These are phyloP conservation scores for Pythium brachiatum DNA, from an alignment of 352 stramenopile genomes.

Conservation along the genomic window DNA sequence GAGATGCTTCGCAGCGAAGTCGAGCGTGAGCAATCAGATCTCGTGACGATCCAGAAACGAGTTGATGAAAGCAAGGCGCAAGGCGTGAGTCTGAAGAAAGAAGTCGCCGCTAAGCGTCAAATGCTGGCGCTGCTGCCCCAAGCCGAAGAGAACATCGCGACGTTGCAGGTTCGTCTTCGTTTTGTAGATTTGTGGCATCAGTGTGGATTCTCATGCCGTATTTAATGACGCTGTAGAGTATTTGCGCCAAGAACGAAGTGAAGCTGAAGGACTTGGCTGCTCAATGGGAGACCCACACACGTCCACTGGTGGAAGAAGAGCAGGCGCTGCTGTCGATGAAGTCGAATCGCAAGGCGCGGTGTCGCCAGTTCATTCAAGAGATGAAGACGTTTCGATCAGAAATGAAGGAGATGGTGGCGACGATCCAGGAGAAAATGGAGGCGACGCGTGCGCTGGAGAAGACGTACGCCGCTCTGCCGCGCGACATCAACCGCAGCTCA, in stretches of 20 bases:
- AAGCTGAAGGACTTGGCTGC: slow-evolving; percentile 49
- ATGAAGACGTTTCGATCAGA: slow-evolving; percentile 63
- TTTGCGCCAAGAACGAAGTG: slow-evolving; percentile 48
- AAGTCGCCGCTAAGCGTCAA: slow-evolving; percentile 49
- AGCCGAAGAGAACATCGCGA: slow-evolving; percentile 61
- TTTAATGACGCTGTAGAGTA: slow-evolving; percentile 19
- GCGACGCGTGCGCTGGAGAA: slow-evolving; percentile 51
- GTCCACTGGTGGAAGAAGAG: slow-evolving; percentile 49
- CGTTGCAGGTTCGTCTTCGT: slow-evolving; percentile 40
- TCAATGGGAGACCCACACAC: slow-evolving; percentile 55
- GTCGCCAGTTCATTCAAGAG: slow-evolving; percentile 57
- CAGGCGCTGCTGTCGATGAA: slow-evolving; percentile 39
- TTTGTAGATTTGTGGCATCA: background rate
- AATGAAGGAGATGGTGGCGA: slow-evolving; percentile 57
- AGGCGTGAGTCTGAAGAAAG: slow-evolving; percentile 39
- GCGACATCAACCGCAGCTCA: slow-evolving; percentile 63
- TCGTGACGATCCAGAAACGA: slow-evolving; percentile 12
- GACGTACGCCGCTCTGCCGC: slow-evolving; percentile 45
- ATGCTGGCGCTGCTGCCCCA: slow-evolving; percentile 63
- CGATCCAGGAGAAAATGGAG: slow-evolving; percentile 77
- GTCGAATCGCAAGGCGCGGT: slow-evolving; percentile 47
- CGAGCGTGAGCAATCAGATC: slow-evolving; percentile 9
- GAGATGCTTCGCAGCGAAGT: slow-evolving; percentile 17
- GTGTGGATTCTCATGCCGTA: background rate
- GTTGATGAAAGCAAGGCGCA: slow-evolving; percentile 32